Evolutionary conservation across 805 yeast species (phyloP), one percentile per base, ranked within the genome.

Genomic region (Teunomyces panamensis): DNA sequence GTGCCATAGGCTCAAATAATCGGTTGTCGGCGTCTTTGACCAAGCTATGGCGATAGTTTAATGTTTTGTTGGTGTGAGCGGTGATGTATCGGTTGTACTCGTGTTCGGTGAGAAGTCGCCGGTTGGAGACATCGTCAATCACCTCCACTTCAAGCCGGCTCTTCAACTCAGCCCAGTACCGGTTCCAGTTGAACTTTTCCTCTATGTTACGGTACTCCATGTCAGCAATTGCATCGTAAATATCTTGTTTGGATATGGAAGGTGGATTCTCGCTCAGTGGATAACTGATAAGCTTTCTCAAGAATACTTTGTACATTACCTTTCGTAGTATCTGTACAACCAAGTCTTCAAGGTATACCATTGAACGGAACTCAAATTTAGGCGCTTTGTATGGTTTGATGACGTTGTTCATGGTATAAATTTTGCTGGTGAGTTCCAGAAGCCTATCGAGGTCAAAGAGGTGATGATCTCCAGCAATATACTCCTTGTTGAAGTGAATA

Each of bases 311-410:
- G 26, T 29, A 49, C 33, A 52, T 11, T 13, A 53, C 39, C 30
- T 47, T 36, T 26, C 47, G 39, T 11, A 46, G 28, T 9, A 45
- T 16, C 10, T 17, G 30, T 2, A 35, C 26, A 10, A 45, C 51
- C 11, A 53, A n/a, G 14, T 50, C 56, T 20, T 53, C 56, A 4
- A 53, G 33, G 27, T 45, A 30, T 8, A 43, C 48, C 20, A 48
- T 2, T 10, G 46, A 36, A 39, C 41, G 42, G 11, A 44, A n/a
- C 11, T 50, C 49, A 11, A 45, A 11, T 24, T 30, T 29, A 4
- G 47, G 49, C 4, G 39, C 20, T 37, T 10, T 10, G 17, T 11
- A 29, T 20, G 28, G n/a, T 11, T 29, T 11, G 16, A 20, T 28
- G 16, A 43, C 11, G 39, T 27, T 33, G 45, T 26, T 34, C 30